Conservation (phyloP, 1,284 basidiomycete genomes). For the Leucocoprinus gongylophorus region DNA sequence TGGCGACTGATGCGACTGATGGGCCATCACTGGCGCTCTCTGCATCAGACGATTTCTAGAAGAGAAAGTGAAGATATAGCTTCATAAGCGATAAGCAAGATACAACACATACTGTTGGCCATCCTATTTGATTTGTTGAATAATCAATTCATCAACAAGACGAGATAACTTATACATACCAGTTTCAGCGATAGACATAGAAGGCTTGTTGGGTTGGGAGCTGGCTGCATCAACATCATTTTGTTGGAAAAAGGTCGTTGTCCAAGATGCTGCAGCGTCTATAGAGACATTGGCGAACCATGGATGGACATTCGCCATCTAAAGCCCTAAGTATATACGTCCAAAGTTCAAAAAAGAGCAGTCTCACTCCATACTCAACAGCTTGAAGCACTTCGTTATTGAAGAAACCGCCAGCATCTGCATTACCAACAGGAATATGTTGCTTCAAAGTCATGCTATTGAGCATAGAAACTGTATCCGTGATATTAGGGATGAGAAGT, state of each 20-base stretch:
- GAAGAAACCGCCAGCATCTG: constrained; percentile 87
- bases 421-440: constrained; percentile 71
- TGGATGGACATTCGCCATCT: constrained; percentile 82
- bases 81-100: constrained; percentile 13
- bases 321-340: neutral
- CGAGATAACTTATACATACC: constrained; percentile 23
- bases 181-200: constrained; percentile 85
- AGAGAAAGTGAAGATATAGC: neutral
- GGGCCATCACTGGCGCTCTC: constrained; percentile 56
- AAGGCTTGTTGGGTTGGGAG: constrained; percentile 53
- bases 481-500: constrained; percentile 58
- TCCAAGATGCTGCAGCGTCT: constrained; percentile 56
- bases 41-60: constrained; percentile 52
- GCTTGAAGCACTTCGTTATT: constrained; percentile 62
- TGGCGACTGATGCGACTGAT: constrained; percentile 58
- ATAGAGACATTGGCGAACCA: constrained; percentile 75
- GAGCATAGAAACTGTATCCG: constrained; percentile 56
- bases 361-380: constrained; percentile 68
- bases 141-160: neutral
- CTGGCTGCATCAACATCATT: constrained; percentile 48
- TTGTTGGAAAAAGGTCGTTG: constrained; percentile 37
- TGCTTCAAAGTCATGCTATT: constrained; percentile 45
- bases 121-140: constrained; percentile 33
- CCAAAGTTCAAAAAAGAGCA: neutral
- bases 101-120: constrained; percentile 67